These are phyloP conservation scores for Trichoderma brevicompactum DNA, from an alignment of 2,329 filamentous ascomycete species.

Conservation along the genomic window DNA sequence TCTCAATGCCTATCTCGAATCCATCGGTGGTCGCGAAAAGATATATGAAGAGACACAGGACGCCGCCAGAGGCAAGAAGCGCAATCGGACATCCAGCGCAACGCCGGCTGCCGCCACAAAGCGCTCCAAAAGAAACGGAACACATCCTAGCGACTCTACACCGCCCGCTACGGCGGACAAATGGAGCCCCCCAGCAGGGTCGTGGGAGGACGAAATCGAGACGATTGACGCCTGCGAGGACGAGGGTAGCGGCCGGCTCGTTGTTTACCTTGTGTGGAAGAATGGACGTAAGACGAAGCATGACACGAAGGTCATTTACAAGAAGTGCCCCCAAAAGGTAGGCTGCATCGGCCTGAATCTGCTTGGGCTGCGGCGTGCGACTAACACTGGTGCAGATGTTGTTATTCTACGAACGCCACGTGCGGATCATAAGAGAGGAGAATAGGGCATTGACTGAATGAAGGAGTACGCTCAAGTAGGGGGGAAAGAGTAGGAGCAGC, in stretches of 20 bases:
- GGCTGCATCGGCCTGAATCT: slow-evolving; percentile 24
- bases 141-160: slow-evolving; percentile 54
- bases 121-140: slow-evolving; percentile 52
- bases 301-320: slow-evolving; percentile 68
- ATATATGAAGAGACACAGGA: slow-evolving; percentile 57
- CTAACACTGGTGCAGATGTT: slow-evolving; percentile 53
- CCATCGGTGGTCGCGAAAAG: slow-evolving; percentile 65
- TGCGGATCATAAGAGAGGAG: slow-evolving; percentile 55
- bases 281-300: slow-evolving; percentile 76
- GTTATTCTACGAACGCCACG: slow-evolving; percentile 62
- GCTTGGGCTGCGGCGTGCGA: background rate
- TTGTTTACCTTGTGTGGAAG: slow-evolving; percentile 75
- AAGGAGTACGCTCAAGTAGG: background rate
- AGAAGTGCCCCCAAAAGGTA: slow-evolving; percentile 79
- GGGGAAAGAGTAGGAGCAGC: background rate
- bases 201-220: slow-evolving; percentile 76
- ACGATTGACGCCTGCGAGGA: slow-evolving; percentile 75
- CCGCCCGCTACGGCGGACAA: slow-evolving; percentile 52
- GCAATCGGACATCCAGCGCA: slow-evolving; percentile 52
- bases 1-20: slow-evolving; percentile 65
- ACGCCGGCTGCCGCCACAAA: slow-evolving; percentile 48
- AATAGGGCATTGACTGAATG: slow-evolving; percentile 34
- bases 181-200: slow-evolving; percentile 72
- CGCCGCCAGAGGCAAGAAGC: slow-evolving; percentile 61
- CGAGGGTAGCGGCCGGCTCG: slow-evolving; percentile 59